Conservation (phyloP, 176 grass and related monocot genomes). For the Alopecurus myosuroides region DNA sequence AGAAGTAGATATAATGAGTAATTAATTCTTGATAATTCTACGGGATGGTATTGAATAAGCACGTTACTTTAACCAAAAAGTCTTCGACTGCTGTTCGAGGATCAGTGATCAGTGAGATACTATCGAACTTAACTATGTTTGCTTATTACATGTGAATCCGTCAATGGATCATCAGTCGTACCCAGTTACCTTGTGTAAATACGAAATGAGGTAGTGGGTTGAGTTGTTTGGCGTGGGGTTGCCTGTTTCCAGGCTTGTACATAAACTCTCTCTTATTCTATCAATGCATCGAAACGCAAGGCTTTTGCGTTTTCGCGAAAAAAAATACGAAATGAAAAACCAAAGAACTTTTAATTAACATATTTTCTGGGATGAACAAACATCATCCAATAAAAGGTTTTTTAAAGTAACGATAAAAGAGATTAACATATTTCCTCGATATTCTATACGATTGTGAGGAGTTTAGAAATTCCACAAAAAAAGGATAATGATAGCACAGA, state of each 20-base stretch:
- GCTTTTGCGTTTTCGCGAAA: too few species aligned
- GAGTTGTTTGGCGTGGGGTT: too few species aligned
- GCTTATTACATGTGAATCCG: background rate
- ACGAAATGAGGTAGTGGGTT: too few species aligned
- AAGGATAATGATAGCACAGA: background rate
- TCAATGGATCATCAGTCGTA: background rate
- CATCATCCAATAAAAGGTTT: background rate
- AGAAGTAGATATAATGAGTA: background rate
- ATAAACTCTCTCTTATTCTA: too few species aligned
- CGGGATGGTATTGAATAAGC: background rate
- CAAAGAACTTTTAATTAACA: background rate
- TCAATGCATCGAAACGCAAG: too few species aligned
- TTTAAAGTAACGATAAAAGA: background rate
- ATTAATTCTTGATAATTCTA: background rate
- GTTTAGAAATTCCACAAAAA: background rate
- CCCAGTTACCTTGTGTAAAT: background rate
- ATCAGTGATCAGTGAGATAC: background rate
- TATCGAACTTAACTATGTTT: background rate
- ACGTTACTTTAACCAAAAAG: background rate
- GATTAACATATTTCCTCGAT: background rate
- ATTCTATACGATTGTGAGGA: background rate
- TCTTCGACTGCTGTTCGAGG: background rate
- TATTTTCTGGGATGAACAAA: conserved; percentile 5
- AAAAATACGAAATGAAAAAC: background rate
- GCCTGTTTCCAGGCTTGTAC: too few species aligned